Conservation (phyloP, 257 asterid genomes). For the Handroanthus guayacan region DNA sequence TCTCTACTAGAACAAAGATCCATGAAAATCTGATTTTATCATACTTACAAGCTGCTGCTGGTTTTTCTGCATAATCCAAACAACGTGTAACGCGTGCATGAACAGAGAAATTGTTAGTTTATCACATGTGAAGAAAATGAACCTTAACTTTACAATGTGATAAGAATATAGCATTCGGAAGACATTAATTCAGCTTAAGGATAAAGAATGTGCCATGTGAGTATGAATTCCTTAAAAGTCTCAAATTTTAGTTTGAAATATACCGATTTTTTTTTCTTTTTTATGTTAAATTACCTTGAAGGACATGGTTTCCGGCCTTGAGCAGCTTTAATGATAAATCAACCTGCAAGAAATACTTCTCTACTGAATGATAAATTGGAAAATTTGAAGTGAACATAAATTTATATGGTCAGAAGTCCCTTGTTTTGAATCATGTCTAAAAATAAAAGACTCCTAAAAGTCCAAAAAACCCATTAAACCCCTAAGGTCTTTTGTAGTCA, state of each 20-base stretch:
- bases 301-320: conserved; percentile 77
- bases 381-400: background rate
- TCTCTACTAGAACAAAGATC: background rate
- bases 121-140: conserved; percentile 14
- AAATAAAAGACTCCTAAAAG: too few species aligned
- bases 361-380: background rate
- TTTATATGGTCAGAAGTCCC: background rate
- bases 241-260: background rate
- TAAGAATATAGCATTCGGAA: background rate
- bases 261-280: background rate
- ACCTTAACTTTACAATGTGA: background rate
- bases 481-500: too few species aligned
- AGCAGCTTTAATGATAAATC: conserved; percentile 70
- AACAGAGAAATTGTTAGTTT: conserved; percentile 36
- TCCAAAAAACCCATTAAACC: too few species aligned
- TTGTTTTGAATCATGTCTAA: too few species aligned
- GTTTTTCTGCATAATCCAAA: conserved; percentile 70
- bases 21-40: background rate
- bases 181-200: background rate
- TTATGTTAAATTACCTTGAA: conserved; percentile 60
- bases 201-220: too few species aligned
- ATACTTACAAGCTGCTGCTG: conserved; percentile 76
- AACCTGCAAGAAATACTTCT: conserved; percentile 57
- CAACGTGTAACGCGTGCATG: conserved; percentile 45
- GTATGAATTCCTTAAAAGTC: background rate